phyloP scores from a whole-genome alignment of 2,329 filamentous ascomycete genomes.

The Sporothrix brasiliensis region DNA sequence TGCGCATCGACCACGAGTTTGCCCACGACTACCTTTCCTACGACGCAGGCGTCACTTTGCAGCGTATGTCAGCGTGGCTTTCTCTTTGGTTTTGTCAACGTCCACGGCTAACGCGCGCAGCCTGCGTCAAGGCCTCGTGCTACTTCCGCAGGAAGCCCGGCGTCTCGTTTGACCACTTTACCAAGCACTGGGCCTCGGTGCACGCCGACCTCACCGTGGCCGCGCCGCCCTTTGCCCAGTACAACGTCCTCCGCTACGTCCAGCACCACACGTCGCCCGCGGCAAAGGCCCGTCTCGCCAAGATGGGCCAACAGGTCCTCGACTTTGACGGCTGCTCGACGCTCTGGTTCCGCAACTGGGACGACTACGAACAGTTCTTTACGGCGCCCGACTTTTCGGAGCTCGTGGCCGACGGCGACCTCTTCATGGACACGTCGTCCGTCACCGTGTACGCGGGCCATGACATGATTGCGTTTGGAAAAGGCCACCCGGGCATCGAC shows the following conservation, averaged over 20 bases:
- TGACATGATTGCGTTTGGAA: conserved; percentile 27
- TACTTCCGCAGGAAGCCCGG: conserved; percentile 15
- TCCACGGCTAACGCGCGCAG: background rate
- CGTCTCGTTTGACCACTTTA: conserved; percentile 26
- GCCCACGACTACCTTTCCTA: conserved; percentile 26
- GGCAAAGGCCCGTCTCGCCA: background rate
- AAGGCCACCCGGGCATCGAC: conserved; percentile 27
- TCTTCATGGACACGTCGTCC: conserved; percentile 25
- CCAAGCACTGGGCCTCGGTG: conserved; percentile 23
- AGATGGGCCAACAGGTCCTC: conserved; percentile 8
- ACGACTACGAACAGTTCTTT: conserved; percentile 25
- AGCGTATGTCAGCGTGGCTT: background rate
- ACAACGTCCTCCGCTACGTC: conserved; percentile 26
- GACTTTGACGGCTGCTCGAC: conserved; percentile 30
- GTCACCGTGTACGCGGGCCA: conserved; percentile 27
- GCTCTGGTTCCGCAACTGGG: conserved; percentile 28
- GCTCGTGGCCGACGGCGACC: conserved; percentile 21
- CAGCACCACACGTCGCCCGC: conserved; percentile 29
- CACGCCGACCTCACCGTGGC: conserved; percentile 28
- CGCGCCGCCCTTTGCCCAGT: conserved; percentile 7
- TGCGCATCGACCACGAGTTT: conserved; percentile 28
- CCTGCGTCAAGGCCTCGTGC: conserved; percentile 28
- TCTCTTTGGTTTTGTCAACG: background rate
- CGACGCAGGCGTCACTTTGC: conserved; percentile 19
- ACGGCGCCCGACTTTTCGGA: background rate